Base-by-base conservation (phyloP, 257 asterid species). In the Euphrasia confusa region DNA sequence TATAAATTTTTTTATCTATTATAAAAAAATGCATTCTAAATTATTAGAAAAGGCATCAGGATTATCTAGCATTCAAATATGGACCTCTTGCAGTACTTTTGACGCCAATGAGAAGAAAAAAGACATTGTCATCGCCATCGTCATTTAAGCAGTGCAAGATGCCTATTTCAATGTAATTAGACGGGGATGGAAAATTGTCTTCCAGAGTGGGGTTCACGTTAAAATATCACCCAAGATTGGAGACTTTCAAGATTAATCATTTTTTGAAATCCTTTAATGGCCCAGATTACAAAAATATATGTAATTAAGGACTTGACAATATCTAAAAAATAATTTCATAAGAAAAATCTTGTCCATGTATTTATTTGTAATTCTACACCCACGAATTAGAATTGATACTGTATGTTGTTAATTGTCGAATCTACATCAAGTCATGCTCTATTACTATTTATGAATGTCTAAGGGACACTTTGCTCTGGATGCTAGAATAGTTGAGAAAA, bases 311-410 rank as follows among this genome's bases (percentile, higher is more conserved):
- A 50, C 55, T 15, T 50, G 17, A 0, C 55, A 14, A 17, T 50
- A 5, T 14, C 55, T 21, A 21, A 4, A 47, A 11, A n/a, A 14
- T 2, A 49, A 14, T 49, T 49, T 6, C 55, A 49, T 13, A 49
- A 49, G 55, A 49, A 49, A 10, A 35, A 44, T 49, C 55, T 13
- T 15, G 35, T 44, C 64, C 44, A 45, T 40, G 65, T 18, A 12
- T 10, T 39, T 21, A 40, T 18, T 21, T 39, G 30, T 10, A 47
- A 44, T 58, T 50, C 50, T 42, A 11, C 44, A 18, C 55, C 27
- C 9, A 15, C 11, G 44, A 52, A 24, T 0, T 21, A 13, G 35
- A 61, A 13, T 21, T 40, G 54, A 24, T 44, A 61, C 24, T 24
- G 24, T 26, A 61, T 4, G 40, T 28, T 10, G 37, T 59, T 27